Conservation (phyloP, 2,329 filamentous ascomycete genomes). For the Ophiostoma quercus region DNA sequence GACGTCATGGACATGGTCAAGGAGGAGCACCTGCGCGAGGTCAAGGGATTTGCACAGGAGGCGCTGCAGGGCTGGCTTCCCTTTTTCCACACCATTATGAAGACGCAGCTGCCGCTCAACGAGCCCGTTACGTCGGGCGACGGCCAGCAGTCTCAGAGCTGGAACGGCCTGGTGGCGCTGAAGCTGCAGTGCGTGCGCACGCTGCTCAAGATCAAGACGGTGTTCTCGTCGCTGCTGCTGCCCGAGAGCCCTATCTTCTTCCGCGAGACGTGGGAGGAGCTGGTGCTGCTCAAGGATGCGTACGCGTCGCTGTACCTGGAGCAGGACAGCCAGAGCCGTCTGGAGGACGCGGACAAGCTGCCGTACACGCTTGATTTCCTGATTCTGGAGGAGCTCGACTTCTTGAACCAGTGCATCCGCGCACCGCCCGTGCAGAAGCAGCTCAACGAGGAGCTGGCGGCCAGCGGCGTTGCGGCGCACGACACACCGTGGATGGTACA, state of each 20-base stretch:
- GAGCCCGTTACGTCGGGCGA: slow-evolving; percentile 42
- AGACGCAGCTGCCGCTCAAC: slow-evolving; percentile 66
- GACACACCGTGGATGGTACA: slow-evolving; percentile 77
- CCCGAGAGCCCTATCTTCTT: slow-evolving; percentile 81
- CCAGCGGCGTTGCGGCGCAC: slow-evolving; percentile 48
- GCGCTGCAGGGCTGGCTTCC: slow-evolving; percentile 79
- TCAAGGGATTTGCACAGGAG: slow-evolving; percentile 85
- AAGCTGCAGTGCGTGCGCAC: slow-evolving; percentile 95
- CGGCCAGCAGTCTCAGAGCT: slow-evolving; percentile 56
- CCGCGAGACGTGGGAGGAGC: slow-evolving; percentile 81
- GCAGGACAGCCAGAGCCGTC: slow-evolving; percentile 75
- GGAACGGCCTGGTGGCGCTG: slow-evolving; percentile 77
- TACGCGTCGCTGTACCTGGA: slow-evolving; percentile 84
- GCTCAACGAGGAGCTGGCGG: slow-evolving; percentile 70
- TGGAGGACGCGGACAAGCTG: slow-evolving; percentile 86
- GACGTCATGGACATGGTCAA: slow-evolving; percentile 95
- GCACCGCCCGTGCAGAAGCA: slow-evolving; percentile 84
- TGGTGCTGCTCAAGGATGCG: slow-evolving; percentile 63
- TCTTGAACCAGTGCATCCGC: slow-evolving; percentile 84
- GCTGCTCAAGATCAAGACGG: slow-evolving; percentile 76
- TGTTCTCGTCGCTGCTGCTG: slow-evolving; percentile 77
- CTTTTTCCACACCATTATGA: slow-evolving; percentile 77
- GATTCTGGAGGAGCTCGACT: slow-evolving; percentile 88
- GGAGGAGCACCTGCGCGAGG: slow-evolving; percentile 80
- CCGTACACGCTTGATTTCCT: slow-evolving; percentile 93